Base-by-base conservation (phyloP, 441 rosid species). In the Sinapis alba region DNA sequence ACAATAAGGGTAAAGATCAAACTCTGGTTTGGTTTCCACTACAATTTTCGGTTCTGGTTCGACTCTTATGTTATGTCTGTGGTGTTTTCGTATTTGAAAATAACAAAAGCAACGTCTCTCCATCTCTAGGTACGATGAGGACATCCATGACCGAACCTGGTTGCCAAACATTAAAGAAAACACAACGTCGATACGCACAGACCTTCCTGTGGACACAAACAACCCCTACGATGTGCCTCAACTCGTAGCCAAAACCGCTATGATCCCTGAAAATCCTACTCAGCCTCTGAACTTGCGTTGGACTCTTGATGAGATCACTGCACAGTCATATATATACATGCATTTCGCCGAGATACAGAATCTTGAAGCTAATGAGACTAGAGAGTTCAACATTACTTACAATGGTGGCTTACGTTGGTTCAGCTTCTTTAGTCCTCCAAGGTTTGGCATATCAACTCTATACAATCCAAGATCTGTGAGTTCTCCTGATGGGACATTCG, bases 281-380 rank as follows among this genome's bases (percentile, higher is more conserved):
- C 58, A 11, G 30, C 47, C 15, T 67, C 75, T 20, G 47, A 15
- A 6, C 6, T 0, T 76, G 10, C 5, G 10, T 0, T 70, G 53
- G 77, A n/a, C 5, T 20, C 34, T 62, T 1, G n/a, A 23, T 6
- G 60, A 54, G 5, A 34, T 32, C n/a, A 41, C 41, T 10, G 45
- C 76, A 4, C n/a, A 50, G 26, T 74, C 65, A 38, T 74, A 77
- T 59, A 9, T 66, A 9, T 83, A 77, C 71, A 53, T 80, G 69
- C 80, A 80, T 64, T 74, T 83, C 65, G 74, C 78, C 7, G 83
- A 83, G 58, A 53, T 77, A 30, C 77, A 76, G 24, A 53, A 54
- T 21, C 74, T 73, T 24, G 20, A 68, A 53, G 66, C 30, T 15
- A 41, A 62, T 11, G 73, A 80, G 27, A 47, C 50, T 12, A 78